Base-by-base conservation (phyloP, 768 basidiomycete genomes). In the Butyriboletus loyo region DNA sequence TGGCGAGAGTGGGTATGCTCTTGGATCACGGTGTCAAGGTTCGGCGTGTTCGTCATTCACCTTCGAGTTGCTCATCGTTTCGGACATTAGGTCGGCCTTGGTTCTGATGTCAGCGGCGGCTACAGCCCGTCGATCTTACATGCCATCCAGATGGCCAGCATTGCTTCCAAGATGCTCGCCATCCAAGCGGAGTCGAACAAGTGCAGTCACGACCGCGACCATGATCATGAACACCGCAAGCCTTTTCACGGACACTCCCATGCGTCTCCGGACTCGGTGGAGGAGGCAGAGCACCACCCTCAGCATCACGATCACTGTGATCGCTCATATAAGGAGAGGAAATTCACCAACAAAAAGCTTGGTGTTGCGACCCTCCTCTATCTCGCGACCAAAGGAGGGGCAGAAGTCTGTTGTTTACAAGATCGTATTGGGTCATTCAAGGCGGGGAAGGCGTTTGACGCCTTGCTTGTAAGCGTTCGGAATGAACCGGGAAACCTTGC, bases 311-410 rank as follows among this genome's bases (percentile, higher is more conserved):
- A 24, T 9, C 60, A 24, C 22, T 3, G 24, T 21, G 47, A 49
- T 36, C 46, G 30, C 17, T 36, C 37, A 11, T 49, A 34, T 48
- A 46, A 55, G 21, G 50, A 56, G 30, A 44, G 36, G 32, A 50
- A 56, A 28, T 87, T 87, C 63, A 70, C 77, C 5, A 74, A 78
- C 60, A 75, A 75, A n/a, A 86, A 85, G 54, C 77, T 98, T 15
- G 74, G 85, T 3, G 77, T 93, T 40, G 73, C 87, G 7, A 83
- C 91, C 2, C 75, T 97, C 48, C 76, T 98, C 50, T 87, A 93
- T 74, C 85, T 98, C 47, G 95, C 96, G 9, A 98, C 96, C 5
- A 73, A 87, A 22, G 96, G 96, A 31, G 96, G 96, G 1, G 96
- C 96, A 2, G 76, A 82, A 22, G 84, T 98, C 0, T 95, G 92